Evolutionary conservation across 139 green algal species (phyloP).

Genomic region (Mesotaenium endlicherianum): DNA sequence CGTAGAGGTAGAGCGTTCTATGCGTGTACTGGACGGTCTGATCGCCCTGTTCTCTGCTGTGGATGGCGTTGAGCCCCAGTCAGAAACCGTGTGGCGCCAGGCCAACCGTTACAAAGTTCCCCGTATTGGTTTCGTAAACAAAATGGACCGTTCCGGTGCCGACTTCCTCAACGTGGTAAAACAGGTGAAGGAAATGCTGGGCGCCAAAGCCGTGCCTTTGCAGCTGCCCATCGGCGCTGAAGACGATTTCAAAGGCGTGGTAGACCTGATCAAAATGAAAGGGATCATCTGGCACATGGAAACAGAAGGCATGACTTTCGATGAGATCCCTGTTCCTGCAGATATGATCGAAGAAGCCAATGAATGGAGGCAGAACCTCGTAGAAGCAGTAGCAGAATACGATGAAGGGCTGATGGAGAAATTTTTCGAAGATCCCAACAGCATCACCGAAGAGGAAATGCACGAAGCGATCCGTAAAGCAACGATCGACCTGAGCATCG

Average conservation of each 20-base stretch:
- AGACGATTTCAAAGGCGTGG: conserved; percentile 84
- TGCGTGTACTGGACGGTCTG: conserved; percentile 94
- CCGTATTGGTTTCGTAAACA: conserved; percentile 98
- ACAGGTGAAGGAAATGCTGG: conserved; percentile 79
- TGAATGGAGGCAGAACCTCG: conserved; percentile 83
- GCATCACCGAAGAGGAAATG: conserved; percentile 77
- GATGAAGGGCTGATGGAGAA: conserved; percentile 64
- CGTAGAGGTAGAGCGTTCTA: conserved; percentile 87
- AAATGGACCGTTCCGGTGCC: conserved; percentile 98
- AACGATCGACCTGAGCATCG: conserved; percentile 75
- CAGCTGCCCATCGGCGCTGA: conserved; percentile 90
- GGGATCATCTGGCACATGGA: conserved; percentile 84
- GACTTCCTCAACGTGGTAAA: conserved; percentile 80
- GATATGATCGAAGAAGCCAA: conserved; percentile 60
- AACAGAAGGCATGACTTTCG: conserved; percentile 73
- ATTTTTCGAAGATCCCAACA: conserved; percentile 77
- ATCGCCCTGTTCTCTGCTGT: conserved; percentile 92
- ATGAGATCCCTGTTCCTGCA: conserved; percentile 61
- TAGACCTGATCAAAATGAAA: conserved; percentile 97
- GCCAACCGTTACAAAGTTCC: conserved; percentile 94
- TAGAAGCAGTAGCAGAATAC: conserved; percentile 83
- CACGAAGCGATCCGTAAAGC: conserved; percentile 86
- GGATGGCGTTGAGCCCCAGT: conserved; percentile 94
- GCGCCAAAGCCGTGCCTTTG: conserved; percentile 67
- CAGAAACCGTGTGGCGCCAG: conserved; percentile 92